Conservation (phyloP, 2,329 filamentous ascomycete species). For the Aspergillus luchuensis region DNA sequence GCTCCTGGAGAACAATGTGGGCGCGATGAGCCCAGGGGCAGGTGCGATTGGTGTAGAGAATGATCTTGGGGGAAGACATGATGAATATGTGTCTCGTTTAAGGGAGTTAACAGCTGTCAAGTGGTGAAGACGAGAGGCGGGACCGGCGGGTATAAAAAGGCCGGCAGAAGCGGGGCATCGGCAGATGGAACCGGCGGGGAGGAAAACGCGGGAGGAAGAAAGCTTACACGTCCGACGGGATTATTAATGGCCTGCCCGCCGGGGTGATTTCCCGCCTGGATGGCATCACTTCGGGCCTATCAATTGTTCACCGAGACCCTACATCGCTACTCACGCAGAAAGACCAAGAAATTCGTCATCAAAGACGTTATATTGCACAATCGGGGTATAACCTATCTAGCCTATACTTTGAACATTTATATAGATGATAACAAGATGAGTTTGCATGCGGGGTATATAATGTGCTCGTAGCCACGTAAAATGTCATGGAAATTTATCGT, state of each 20-base stretch:
- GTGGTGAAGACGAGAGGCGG: not conserved
- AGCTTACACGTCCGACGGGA: not conserved
- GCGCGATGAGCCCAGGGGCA: conserved; percentile 78
- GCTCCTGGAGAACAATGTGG: conserved; percentile 70
- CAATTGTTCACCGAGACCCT: too few relatives aligned
- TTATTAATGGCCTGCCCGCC: not conserved
- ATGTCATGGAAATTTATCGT: not conserved
- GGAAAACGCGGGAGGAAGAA: too few relatives aligned
- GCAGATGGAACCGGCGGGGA: not conserved
- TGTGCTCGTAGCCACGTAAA: not conserved
- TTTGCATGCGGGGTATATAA: not conserved
- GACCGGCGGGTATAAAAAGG: conserved; percentile 7
- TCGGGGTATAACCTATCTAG: not conserved
- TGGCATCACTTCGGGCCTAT: too few relatives aligned
- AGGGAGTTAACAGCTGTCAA: not conserved
- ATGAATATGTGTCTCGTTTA: conserved; percentile 1
- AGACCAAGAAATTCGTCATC: too few relatives aligned
- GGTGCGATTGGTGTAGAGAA: conserved; percentile 68
- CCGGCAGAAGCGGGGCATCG: not conserved
- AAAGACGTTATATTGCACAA: not conserved
- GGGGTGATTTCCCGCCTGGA: not conserved
- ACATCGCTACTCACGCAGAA: too few relatives aligned
- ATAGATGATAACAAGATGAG: not conserved
- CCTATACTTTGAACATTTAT: too few relatives aligned
- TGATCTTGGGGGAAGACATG: conserved; percentile 55